Base-by-base conservation (phyloP, 2,329 filamentous ascomycete genomes). In the Nemania sp. region DNA sequence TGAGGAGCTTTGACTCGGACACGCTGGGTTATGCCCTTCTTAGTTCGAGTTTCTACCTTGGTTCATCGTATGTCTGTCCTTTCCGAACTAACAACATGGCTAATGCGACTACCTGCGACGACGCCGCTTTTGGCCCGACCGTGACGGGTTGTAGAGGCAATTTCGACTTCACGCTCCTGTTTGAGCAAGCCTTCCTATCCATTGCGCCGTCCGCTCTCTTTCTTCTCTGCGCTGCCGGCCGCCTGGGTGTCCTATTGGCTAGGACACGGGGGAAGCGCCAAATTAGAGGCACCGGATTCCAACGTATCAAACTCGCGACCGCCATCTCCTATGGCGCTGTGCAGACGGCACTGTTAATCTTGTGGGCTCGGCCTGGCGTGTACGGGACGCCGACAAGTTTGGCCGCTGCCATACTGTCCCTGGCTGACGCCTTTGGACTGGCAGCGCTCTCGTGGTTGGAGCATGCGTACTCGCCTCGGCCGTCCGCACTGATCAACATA, bases 141-240 rank as follows among this genome's bases (percentile, higher is more conserved):
- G n/a, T n/a, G n/a, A n/a, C n/a, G n/a, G n/a, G 29, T 8, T 54
- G 52, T 18, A 27, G 41, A 20, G 41, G 52, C 22, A n/a, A n/a
- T 41, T 41, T 56, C 32, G 53, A 56, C 22, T 56, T 56, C 10
- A 56, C 53, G 32, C 10, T 56, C 10, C 20, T 41, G 8, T 56
- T 56, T 13, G 53, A 56, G 13, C 20, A 56, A 11, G 26, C 35
- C 18, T 7, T 56, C 20, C 53, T 56, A 4, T 15, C 11, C 15
- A 10, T 56, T 11, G 7, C n/a, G 8, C 53, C 53, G 43, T 8
- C 32, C 1, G 53, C 35, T 2, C 20, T 56, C 8, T 41, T 56
- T 22, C 24, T 56, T 26, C 32, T 56, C 8, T n/a, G n/a, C n/a
- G n/a, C n/a, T n/a, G n/a, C n/a, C n/a, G n/a, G n/a, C n/a, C n/a